phyloP scores from a whole-genome alignment of 78 protist genomes.

The Dictyostelium brefeldianum region DNA sequence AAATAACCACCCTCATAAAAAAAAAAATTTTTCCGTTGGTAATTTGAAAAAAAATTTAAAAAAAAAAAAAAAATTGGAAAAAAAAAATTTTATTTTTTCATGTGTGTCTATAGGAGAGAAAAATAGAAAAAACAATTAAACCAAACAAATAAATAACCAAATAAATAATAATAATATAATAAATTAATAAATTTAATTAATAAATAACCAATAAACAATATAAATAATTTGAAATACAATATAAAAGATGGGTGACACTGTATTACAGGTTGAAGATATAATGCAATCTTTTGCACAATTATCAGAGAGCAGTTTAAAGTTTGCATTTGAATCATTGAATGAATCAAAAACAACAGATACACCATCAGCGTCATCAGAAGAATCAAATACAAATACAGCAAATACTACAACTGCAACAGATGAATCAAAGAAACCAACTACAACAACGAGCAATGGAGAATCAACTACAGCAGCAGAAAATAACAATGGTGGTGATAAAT shows the following conservation, averaged over 20 bases:
- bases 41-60: not conserved
- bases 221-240: not conserved
- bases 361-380: not conserved
- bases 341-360: not conserved
- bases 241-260: not conserved
- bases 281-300: conserved; percentile 18
- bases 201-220: not conserved
- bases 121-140: not conserved
- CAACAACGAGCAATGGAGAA: not conserved
- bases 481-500: not conserved
- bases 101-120: not conserved
- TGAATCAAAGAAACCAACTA: not conserved
- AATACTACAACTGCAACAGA: not conserved
- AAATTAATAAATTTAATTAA: not conserved
- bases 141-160: not conserved
- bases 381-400: not conserved
- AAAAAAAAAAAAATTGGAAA: not conserved
- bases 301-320: not conserved
- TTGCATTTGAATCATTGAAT: conserved; percentile 10
- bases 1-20: too few species aligned
- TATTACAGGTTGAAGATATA: not conserved
- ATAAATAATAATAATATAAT: not conserved
- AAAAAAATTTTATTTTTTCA: not conserved
- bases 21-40: too few species aligned
- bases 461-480: not conserved